These are phyloP conservation scores for Forsythia suspensa DNA, from an alignment of 257 asterid species.

Conservation along the genomic window DNA sequence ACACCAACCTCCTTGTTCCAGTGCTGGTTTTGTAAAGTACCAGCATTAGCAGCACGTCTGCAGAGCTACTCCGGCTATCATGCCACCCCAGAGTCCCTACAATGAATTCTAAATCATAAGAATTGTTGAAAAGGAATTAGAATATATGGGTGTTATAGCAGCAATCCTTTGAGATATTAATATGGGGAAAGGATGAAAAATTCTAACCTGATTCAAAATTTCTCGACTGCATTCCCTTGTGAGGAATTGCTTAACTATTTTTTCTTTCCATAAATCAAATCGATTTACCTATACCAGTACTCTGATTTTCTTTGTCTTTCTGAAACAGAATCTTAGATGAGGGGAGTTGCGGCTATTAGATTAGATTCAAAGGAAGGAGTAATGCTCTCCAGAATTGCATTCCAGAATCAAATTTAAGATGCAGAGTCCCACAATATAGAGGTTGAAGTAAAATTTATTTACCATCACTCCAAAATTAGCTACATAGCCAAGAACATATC, in stretches of 20 bases:
- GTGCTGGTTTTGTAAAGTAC: slow-evolving; percentile 8
- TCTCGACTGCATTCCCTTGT: not conserved
- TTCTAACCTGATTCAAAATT: too few species aligned
- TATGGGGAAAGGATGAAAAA: too few species aligned
- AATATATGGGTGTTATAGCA: not conserved
- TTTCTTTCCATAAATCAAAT: too few species aligned
- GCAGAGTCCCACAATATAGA: not conserved
- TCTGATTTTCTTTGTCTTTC: too few species aligned
- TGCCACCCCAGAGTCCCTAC: not conserved
- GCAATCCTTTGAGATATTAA: not conserved
- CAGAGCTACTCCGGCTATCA: slow-evolving; percentile 5
- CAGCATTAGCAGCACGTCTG: slow-evolving; percentile 7
- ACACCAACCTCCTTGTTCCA: slow-evolving; percentile 20
- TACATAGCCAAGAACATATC: slow-evolving; percentile 41
- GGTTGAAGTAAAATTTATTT: not conserved
- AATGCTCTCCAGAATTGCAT: too few species aligned
- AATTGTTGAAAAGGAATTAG: not conserved
- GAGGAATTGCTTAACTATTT: not conserved
- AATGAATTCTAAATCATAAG: not conserved
- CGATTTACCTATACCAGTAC: not conserved
- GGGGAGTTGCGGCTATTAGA: not conserved
- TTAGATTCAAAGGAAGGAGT: not conserved
- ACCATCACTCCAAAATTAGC: slow-evolving; percentile 45
- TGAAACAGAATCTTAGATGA: too few species aligned
- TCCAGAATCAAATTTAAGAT: not conserved